These are phyloP conservation scores for Solanum lignicaule DNA, from an alignment of 257 asterid species.

Conservation along the genomic window DNA sequence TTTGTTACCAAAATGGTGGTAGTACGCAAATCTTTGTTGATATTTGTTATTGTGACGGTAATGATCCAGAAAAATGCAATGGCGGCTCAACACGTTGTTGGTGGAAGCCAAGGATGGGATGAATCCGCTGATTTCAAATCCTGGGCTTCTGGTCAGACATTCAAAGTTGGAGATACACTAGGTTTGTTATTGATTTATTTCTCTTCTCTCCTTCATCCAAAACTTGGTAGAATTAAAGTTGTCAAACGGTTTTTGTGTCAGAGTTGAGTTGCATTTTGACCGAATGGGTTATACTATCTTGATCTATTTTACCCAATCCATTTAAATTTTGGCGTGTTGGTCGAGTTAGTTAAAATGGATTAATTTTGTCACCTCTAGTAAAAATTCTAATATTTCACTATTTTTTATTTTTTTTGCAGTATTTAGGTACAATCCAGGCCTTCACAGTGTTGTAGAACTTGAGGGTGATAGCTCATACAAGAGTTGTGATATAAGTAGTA, in stretches of 20 bases:
- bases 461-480: constrained; percentile 54
- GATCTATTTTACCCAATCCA: background rate
- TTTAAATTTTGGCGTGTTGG: background rate
- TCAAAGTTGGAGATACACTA: constrained; percentile 74
- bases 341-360: background rate
- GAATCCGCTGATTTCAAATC: constrained; percentile 61
- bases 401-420: constrained; percentile 3
- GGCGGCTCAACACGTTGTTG: constrained; percentile 48
- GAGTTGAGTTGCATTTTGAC: background rate
- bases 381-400: background rate
- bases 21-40: constrained; percentile 7
- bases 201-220: background rate
- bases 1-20: constrained; percentile 11
- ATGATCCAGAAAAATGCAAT: constrained; percentile 10
- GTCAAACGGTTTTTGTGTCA: background rate
- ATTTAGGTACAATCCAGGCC: constrained; percentile 58
- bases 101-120: constrained; percentile 92
- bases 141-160: constrained; percentile 63
- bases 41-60: background rate
- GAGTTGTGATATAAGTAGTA: constrained; percentile 41
- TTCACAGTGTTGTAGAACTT: constrained; percentile 69
- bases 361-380: background rate
- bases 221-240: background rate
- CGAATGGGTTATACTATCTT: background rate
- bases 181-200: constrained; percentile 15